Evolutionary conservation across 345 rosid genomes (phyloP), one percentile per base, ranked within the genome.

Genomic region (Rhizophora mangle): DNA sequence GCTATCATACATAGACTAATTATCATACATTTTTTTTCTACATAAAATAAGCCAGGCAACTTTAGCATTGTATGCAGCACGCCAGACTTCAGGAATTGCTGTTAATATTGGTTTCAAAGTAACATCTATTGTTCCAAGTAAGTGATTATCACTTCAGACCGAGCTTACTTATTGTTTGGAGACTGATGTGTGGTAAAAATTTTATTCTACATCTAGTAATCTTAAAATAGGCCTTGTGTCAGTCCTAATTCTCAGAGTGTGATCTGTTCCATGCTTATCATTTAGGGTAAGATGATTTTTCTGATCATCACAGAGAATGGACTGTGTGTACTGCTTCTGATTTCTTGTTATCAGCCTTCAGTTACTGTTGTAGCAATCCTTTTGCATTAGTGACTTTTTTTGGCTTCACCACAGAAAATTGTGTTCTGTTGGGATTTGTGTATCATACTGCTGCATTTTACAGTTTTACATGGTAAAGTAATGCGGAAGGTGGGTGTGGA

Each of bases 41-140:
- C 24, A n/a, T 56, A 27, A 56, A 51, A 65, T 58, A 58, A 63
- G 27, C 78, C 86, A 94, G 98, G 97, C 97, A 85, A 76, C 88
- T 62, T 78, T 94, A 70, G 96, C 98, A 51, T 74, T 94, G 47
- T 94, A 74, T 79, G 92, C 97, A 8, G 93, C 93, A 3, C 69
- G 82, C 37, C 71, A 79, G 74, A 91, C 88, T 65, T 94, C 96
- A 37, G 98, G 98, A 83, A 86, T 94, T 79, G 85, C 82, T 79
- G 83, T 94, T 47, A 94, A 94, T 81, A 84, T 94, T 60, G 98
- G 98, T 73, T 94, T 94, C 77, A 97, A 91, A 72, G 90, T 81
- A 47, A 93, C 89, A 29, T 89, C 96, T 67, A 68, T 90, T 83
- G 90, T 93, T 76, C 98, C 98, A 64, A 90, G 98, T 93, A 76